Base-by-base conservation (phyloP, 352 stramenopile genomes). In the Poterioochromonas sp. region DNA sequence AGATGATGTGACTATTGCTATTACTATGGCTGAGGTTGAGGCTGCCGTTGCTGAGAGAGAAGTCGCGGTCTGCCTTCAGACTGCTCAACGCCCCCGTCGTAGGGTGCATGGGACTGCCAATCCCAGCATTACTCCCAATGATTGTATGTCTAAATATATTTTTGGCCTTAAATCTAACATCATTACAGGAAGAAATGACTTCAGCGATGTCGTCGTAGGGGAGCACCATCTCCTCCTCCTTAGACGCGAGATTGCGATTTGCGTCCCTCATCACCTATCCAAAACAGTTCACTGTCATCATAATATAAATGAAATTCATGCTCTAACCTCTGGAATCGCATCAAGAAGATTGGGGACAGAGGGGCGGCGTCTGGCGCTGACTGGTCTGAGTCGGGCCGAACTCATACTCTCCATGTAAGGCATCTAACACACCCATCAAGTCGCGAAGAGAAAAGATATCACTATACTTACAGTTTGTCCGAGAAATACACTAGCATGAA, bases 401-500 rank as follows among this genome's bases (percentile, higher is more conserved):
- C 5, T 11, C n/a, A 32, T 29, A 11, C 8, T 65, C 34, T 11
- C n/a, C 12, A 35, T 32, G 3, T 29, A 32, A 32, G 54, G 54
- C 26, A 65, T 32, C 54, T 65, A 22, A 65, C n/a, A 22, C 5
- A 11, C 5, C 3, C 34, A 65, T 12, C 54, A 65, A 35, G 8
- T 39, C 34, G 8, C 5, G 26, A 65, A 65, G 26, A 39, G 3
- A 65, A 39, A 29, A 39, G 12, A 29, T 15, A 65, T 65, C 8
- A 39, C 11, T 15, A 39, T 29, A 65, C 34, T 65, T 71, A 71
- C 62, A 1, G 2, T 44, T 44, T 22, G 12, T 35, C 32, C 34
- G 26, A n/a, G 5, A 71, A 32, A 71, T 3, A 71, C 5, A 71
- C 62, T 71, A 32, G 62, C 62, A n/a, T 71, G 62, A 12, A 71